Evolutionary conservation across 192 early-diverging fungal genomes (phyloP).

Genomic region (Phycomyces nitens): DNA sequence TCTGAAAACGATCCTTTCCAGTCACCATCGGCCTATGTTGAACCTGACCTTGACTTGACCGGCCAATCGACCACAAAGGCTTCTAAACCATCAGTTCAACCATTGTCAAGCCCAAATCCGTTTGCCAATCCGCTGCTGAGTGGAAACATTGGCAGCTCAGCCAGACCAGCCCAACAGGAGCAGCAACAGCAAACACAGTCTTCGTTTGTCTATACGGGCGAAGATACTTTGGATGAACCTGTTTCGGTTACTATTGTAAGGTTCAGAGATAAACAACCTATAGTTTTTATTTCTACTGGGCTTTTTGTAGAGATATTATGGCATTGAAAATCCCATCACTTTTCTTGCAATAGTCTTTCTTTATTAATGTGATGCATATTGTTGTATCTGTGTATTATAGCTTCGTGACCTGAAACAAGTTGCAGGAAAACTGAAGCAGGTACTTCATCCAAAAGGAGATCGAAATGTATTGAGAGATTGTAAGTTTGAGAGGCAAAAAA

Average conservation of each 20-base stretch:
- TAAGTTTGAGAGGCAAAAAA: conserved; percentile 33
- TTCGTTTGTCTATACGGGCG: conserved; percentile 19
- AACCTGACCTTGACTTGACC: conserved; percentile 30
- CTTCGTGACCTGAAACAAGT: conserved; percentile 70
- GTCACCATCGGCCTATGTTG: conserved; percentile 15
- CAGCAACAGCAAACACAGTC: background rate
- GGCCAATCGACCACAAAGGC: conserved; percentile 27
- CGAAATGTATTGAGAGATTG: conserved; percentile 74
- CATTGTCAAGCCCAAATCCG: conserved; percentile 10
- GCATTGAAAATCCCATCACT: no score
- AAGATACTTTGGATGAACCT: conserved; percentile 93
- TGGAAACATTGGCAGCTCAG: conserved; percentile 24
- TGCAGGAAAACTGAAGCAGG: conserved; percentile 67
- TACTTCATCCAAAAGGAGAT: conserved; percentile 61
- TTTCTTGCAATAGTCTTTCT: no score
- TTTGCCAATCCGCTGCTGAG: conserved; percentile 5
- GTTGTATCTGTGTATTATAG: conserved; percentile 41
- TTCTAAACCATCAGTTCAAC: background rate
- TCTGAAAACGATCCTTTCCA: conserved; percentile 9
- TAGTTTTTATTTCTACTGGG: no score
- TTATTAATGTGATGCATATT: no score
- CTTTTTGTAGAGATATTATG: no score
- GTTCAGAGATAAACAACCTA: conserved; percentile 11
- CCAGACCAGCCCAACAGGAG: background rate
- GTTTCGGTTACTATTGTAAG: conserved; percentile 85